Conservation (phyloP, 2,329 filamentous ascomycete genomes). For the Shiraia sp. region DNA sequence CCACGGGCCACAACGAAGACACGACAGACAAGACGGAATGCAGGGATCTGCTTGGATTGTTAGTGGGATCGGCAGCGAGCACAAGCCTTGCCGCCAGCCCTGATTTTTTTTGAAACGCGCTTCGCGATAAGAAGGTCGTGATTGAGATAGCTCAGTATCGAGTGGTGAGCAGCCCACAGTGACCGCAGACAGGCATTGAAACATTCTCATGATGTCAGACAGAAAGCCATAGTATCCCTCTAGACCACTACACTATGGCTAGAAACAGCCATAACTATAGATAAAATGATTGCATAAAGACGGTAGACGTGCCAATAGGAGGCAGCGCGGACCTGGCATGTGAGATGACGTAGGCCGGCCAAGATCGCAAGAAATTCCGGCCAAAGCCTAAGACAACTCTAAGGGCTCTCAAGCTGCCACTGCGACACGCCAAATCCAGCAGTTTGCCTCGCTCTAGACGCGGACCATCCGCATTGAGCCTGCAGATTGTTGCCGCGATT, state of each 20-base stretch:
- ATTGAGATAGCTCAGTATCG: constrained; percentile 2
- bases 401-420: too few relatives aligned
- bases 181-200: too few relatives aligned
- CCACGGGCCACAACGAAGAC: too few relatives aligned
- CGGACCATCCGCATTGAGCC: not conserved
- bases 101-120: constrained; percentile 9
- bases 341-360: not conserved
- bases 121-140: constrained; percentile 11
- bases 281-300: not conserved
- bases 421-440: not conserved
- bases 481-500: not conserved
- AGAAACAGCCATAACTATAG: too few relatives aligned
- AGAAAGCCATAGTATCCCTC: too few relatives aligned
- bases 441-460: not conserved
- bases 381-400: too few relatives aligned
- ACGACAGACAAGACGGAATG: constrained; percentile 9
- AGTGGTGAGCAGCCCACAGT: too few relatives aligned
- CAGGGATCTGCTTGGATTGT: constrained; percentile 13
- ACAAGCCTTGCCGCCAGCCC: constrained; percentile 12
- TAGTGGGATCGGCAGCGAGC: constrained; percentile 13
- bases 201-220: too few relatives aligned
- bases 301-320: constrained; percentile 1
- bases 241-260: too few relatives aligned
- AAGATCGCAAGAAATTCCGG: not conserved
- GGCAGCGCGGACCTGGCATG: constrained; percentile 1